Evolutionary conservation across 2,329 filamentous ascomycete genomes (phyloP), one percentile per base, ranked within the genome.

Genomic region (Ceratocystis papillata): DNA sequence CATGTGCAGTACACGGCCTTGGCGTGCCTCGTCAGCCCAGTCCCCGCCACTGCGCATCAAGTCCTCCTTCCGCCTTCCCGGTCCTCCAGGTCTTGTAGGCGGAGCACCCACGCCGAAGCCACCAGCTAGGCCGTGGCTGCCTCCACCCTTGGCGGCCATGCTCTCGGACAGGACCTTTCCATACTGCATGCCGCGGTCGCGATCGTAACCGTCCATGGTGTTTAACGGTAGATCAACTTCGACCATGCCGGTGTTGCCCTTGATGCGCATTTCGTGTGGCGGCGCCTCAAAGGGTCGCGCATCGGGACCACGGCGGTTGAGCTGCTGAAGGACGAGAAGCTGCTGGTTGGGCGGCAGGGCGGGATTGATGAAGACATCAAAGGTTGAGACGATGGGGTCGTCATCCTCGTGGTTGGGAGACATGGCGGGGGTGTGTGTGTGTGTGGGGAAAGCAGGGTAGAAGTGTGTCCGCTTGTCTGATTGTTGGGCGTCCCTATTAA

Each of bases 201-300:
- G 83, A 77, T 97, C 91, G 79, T 96, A 97, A 73, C 89, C 87
- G 68, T 75, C 75, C 66, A 80, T 79, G 69, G 85, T 86, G 78
- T 86, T 85, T 71, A 96, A 80, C 3, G 90, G 90, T n/a, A 96
- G 82, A 74, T 99, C 94, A 64, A 97, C 80, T 77, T 99, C 94
- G 66, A 96, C 80, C 77, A 96, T 89, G 66, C 92, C 92, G 0
- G 89, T 84, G 66, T 82, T 78, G 15, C 87, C 83, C 78, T 97
- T 99, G 74, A 96, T 79, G 70, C 93, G 90, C 72, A 97, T 79
- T 71, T 88, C 85, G 22, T 83, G 79, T 10, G 94, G 89, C 17
- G 83, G 79, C 10, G 93, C 88, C 25, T 83, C 75, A 60, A 76
- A 72, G 10, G 77, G 76, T 59, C 75, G 70, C 10, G 76, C 73